Evolutionary conservation across 208 protist genomes (phyloP).

Genomic region (Acanthamoeba castellanii): DNA sequence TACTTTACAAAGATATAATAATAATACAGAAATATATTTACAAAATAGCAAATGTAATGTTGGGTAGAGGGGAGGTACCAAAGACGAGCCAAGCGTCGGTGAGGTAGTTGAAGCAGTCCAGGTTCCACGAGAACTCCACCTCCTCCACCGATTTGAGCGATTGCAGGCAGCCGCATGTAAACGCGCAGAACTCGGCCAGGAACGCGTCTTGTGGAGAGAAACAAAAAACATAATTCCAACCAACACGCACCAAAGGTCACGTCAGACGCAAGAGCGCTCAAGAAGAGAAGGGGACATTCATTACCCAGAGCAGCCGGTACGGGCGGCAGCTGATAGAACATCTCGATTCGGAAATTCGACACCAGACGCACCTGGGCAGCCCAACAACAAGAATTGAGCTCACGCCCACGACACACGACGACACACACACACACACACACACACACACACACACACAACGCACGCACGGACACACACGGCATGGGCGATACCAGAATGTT

Average conservation of each 20-base stretch:
- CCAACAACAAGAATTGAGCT: not conserved
- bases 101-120: conserved; percentile 67
- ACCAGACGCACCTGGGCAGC: conserved; percentile 8
- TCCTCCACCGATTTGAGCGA: conserved; percentile 49
- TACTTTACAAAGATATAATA: not conserved
- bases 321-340: conserved; percentile 19
- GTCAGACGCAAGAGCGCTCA: not conserved
- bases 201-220: no score
- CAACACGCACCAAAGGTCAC: not conserved
- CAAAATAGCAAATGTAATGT: no score
- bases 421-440: not conserved
- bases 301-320: not conserved
- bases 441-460: not conserved
- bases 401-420: not conserved
- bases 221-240: not conserved
- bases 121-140: conserved; percentile 42
- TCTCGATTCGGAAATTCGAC: conserved; percentile 23
- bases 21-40: not conserved
- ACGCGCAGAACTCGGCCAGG: conserved; percentile 33
- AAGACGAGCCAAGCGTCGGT: conserved; percentile 59
- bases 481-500: not conserved
- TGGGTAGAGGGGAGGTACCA: conserved; percentile 12
- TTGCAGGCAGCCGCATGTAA: not conserved
- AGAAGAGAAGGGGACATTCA: not conserved
- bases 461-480: not conserved